Conservation (phyloP, 495 filamentous ascomycete species). For the Filosporella fistucella region DNA sequence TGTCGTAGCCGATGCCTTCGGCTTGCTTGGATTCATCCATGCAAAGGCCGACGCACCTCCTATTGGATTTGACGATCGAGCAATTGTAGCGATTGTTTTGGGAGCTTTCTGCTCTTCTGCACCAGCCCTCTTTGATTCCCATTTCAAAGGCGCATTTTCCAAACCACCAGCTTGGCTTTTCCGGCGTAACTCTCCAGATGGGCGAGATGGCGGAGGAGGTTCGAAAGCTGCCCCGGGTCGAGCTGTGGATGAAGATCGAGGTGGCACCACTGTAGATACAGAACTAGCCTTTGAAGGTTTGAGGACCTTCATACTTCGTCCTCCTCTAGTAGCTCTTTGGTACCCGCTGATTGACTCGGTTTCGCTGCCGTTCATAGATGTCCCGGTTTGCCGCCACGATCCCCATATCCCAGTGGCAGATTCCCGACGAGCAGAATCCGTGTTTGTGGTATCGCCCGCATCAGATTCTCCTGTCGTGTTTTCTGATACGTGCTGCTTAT, state of each 20-base stretch:
- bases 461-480: constrained; percentile 24
- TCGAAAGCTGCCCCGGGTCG: constrained; percentile 43
- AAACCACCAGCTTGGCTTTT: constrained; percentile 23
- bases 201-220: constrained; percentile 30
- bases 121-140: constrained; percentile 26
- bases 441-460: constrained; percentile 25
- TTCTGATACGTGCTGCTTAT: constrained; percentile 29
- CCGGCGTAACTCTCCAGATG: constrained; percentile 24
- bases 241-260: constrained; percentile 17
- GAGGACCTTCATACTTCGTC: constrained; percentile 74
- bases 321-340: constrained; percentile 45
- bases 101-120: constrained; percentile 35
- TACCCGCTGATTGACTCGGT: constrained; percentile 42
- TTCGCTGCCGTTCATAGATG: constrained; percentile 20
- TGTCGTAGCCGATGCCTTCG: constrained; percentile 14
- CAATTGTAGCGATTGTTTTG: constrained; percentile 30
- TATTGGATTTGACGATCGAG: constrained; percentile 65
- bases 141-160: constrained; percentile 24
- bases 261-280: constrained; percentile 29
- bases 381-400: constrained; percentile 62
- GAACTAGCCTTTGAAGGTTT: constrained; percentile 53
- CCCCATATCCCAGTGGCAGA: constrained; percentile 53
- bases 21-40: constrained; percentile 58
- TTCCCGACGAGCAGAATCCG: constrained; percentile 35
- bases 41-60: constrained; percentile 92